Evolutionary conservation across 2,329 filamentous ascomycete genomes (phyloP).

Genomic region (Colletotrichum costaricense): DNA sequence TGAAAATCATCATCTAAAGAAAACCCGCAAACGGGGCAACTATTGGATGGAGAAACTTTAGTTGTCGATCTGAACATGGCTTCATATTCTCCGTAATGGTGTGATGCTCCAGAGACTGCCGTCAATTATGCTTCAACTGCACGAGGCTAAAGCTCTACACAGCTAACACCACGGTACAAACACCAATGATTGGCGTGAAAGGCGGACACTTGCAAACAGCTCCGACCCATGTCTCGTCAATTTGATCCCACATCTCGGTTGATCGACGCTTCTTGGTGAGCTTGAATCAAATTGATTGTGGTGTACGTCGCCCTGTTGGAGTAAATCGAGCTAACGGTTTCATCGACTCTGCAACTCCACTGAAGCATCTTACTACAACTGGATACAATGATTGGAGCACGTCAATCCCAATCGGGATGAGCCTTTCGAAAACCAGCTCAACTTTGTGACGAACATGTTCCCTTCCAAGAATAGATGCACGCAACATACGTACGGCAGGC

Average conservation of each 20-base stretch:
- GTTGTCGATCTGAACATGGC: slow-evolving; percentile 8
- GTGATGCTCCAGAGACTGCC: neutral
- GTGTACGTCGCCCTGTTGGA: slow-evolving; percentile 21
- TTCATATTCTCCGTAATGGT: slow-evolving; percentile 8
- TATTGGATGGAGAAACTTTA: slow-evolving; percentile 24
- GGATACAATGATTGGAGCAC: neutral
- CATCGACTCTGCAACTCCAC: slow-evolving; percentile 13
- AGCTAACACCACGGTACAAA: neutral
- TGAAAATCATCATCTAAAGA: slow-evolving; percentile 7
- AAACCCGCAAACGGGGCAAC: slow-evolving; percentile 3
- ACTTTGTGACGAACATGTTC: slow-evolving; percentile 23
- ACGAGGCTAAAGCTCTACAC: neutral
- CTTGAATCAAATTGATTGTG: slow-evolving; percentile 28
- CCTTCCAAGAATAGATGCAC: slow-evolving; percentile 21
- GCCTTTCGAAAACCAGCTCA: neutral
- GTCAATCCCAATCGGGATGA: neutral
- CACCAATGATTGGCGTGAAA: neutral
- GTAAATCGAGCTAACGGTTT: slow-evolving; percentile 18
- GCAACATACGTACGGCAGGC: neutral
- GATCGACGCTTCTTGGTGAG: slow-evolving; percentile 7
- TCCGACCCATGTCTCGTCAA: neutral
- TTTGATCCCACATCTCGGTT: slow-evolving; percentile 15
- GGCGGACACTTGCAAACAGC: neutral
- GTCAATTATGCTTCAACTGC: slow-evolving; percentile 23
- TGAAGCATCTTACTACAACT: neutral